These are phyloP conservation scores for Cyclostephanos tholiformis DNA, from an alignment of 108 stramenopile species.

Conservation along the genomic window DNA sequence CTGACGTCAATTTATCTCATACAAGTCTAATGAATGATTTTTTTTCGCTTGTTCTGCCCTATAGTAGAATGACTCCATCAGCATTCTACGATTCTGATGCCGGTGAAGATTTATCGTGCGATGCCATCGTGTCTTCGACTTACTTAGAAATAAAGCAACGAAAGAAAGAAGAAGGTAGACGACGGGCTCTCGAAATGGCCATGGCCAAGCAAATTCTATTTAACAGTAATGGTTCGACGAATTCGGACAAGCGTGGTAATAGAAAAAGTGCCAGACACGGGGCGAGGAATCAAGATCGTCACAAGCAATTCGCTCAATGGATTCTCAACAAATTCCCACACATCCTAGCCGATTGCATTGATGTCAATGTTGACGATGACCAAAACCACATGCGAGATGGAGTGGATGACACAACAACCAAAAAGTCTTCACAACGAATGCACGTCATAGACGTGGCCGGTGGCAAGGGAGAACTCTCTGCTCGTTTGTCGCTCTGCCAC, in stretches of 20 bases:
- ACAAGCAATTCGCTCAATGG: slow-evolving; percentile 81
- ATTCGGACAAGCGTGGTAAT: slow-evolving; percentile 10
- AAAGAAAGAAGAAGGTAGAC: slow-evolving; percentile 38
- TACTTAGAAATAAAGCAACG: slow-evolving; percentile 21
- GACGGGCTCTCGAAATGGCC: slow-evolving; percentile 30
- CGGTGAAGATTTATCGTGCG: neutral
- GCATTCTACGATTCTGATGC: neutral
- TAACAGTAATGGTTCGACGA: neutral
- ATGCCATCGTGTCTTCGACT: neutral
- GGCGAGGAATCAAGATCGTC: slow-evolving; percentile 79
- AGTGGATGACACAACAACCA: slow-evolving; percentile 2
- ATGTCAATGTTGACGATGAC: slow-evolving; percentile 3
- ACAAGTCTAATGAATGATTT: neutral
- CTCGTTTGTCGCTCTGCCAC: slow-evolving; percentile 78
- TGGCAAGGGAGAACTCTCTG: slow-evolving; percentile 86
- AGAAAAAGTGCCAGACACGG: slow-evolving; percentile 69
- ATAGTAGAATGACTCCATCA: neutral
- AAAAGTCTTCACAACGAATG: slow-evolving; percentile 5
- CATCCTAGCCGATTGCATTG: slow-evolving; percentile 26
- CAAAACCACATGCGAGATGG: neutral
- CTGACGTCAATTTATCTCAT: neutral
- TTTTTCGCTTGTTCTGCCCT: neutral
- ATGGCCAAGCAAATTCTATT: slow-evolving; percentile 20
- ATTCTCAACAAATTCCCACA: slow-evolving; percentile 66
- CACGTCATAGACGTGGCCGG: slow-evolving; percentile 76